Percentiles rank a stretch among this genome's conserved stretches.
Conservation (phyloP, 2,329 filamentous ascomycete species). For the Exophiala sp. region DNA sequence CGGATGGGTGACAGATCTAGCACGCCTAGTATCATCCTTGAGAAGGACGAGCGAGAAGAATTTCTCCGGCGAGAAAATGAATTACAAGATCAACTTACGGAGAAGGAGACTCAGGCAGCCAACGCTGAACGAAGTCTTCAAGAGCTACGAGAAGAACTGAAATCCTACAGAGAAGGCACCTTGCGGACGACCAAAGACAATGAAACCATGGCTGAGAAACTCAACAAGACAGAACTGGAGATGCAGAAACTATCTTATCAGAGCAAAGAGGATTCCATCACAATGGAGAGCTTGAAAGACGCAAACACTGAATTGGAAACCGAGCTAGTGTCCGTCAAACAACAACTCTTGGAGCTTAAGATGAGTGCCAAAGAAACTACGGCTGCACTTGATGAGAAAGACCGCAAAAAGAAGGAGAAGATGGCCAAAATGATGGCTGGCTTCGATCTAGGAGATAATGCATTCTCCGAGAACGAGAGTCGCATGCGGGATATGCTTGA, state of each 20-base stretch:
- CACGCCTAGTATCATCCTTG: constrained; percentile 81
- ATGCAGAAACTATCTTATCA: constrained; percentile 93
- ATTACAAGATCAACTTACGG: constrained; percentile 90
- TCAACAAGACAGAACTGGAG: constrained; percentile 95
- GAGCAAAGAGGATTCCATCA: constrained; percentile 93
- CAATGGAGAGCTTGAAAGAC: constrained; percentile 95
- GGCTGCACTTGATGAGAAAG: constrained; percentile 88
- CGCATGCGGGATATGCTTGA: constrained; percentile 80
- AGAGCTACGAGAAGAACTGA: constrained; percentile 81
- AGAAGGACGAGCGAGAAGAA: constrained; percentile 96
- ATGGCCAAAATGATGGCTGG: constrained; percentile 99
- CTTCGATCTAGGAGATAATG: constrained; percentile 87
- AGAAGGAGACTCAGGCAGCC: constrained; percentile 80
- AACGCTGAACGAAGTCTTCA: constrained; percentile 75
- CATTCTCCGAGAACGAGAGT: constrained; percentile 90
- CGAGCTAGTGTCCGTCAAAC: constrained; percentile 92
- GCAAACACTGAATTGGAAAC: constrained; percentile 88
- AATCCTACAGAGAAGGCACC: constrained; percentile 80
- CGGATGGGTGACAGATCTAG: constrained; percentile 74
- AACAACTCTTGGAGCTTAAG: constrained; percentile 85
- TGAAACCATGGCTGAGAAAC: constrained; percentile 76
- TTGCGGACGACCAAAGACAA: constrained; percentile 82
- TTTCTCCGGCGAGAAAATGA: constrained; percentile 94
- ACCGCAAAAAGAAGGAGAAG: constrained; percentile 96
- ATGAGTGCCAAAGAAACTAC: constrained; percentile 95